phyloP scores from a whole-genome alignment of 106 monocot species.

The Cymbidium sinense region DNA sequence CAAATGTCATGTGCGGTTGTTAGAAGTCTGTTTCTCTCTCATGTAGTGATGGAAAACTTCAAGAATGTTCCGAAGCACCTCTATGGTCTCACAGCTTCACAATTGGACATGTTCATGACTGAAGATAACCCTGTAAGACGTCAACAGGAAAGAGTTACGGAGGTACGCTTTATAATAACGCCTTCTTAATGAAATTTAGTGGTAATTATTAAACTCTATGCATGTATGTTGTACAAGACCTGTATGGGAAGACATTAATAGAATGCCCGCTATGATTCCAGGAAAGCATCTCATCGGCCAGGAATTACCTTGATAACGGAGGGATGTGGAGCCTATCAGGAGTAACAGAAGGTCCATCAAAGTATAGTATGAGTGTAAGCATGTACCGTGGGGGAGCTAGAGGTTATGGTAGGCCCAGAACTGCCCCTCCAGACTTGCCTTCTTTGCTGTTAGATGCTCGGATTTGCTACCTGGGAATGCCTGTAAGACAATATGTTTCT shows the following conservation, averaged over 20 bases:
- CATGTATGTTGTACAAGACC: neutral
- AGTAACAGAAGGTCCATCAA: conserved; percentile 41
- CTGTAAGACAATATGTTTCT: conserved; percentile 47
- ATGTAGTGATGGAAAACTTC: conserved; percentile 79
- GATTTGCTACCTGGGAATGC: conserved; percentile 89
- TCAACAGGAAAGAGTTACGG: conserved; percentile 71
- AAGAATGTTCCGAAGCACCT: conserved; percentile 68
- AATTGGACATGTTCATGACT: conserved; percentile 98
- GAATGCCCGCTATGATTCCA: conserved; percentile 15
- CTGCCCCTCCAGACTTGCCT: conserved; percentile 85
- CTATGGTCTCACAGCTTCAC: conserved; percentile 67
- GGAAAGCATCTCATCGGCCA: conserved; percentile 79
- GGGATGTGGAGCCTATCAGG: conserved; percentile 76
- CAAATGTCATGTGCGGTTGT: neutral
- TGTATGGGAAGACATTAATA: neutral
- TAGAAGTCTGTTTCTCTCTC: conserved; percentile 7
- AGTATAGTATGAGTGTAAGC: conserved; percentile 84
- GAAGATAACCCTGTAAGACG: conserved; percentile 72
- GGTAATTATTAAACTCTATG: neutral
- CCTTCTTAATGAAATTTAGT: neutral
- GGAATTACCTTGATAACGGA: conserved; percentile 87
- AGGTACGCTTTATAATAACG: conserved; percentile 28
- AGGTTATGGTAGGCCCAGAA: conserved; percentile 80
- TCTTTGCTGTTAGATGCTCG: conserved; percentile 90
- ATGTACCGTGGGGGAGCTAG: conserved; percentile 95